Base-by-base conservation (phyloP, 768 basidiomycete species). In the Amanita rubescens region DNA sequence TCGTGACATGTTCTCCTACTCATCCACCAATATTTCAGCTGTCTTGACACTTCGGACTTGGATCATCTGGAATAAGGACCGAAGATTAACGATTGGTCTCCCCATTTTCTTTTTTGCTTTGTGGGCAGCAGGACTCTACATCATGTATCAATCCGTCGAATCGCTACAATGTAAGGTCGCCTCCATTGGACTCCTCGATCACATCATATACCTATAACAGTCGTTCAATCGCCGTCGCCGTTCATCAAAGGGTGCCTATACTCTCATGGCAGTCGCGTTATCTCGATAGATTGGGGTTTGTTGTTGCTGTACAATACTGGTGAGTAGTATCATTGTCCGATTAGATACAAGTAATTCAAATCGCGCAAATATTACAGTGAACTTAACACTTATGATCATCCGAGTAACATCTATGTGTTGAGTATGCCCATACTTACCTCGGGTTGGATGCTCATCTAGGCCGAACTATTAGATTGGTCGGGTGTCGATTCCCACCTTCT, bases 381-480 rank as follows among this genome's bases (percentile, higher is more conserved):
- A 30, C 27, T 30, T 30, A 8, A 30, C 8, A 8, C 27, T 30
- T 30, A 30, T 30, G 8, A 30, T 30, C 27, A 30, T 30, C n/a
- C 22, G 42, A 19, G 22, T 5, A 47, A 27, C 27, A 30, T 4
- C 27, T 30, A 3, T 30, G 27, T 30, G 27, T n/a, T n/a, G n/a
- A n/a, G n/a, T n/a, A n/a, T n/a, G n/a, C 25, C 12, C 24, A 10
- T 46, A 10, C 25, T 30, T n/a, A n/a, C n/a, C n/a, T n/a, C n/a
- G n/a, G n/a, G n/a, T n/a, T n/a, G n/a, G n/a, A n/a, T n/a, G n/a
- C n/a, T n/a, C n/a, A n/a, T n/a, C n/a, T n/a, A n/a, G n/a, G n/a
- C n/a, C n/a, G n/a, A n/a, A n/a, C n/a, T 46, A 27, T 46, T 22
- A 46, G 45, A 20, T 46, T 46, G 45, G 45, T 46, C 45, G 9